Evolutionary conservation across 2,329 filamentous ascomycete species (phyloP).

Genomic region (Cercospora sesami): DNA sequence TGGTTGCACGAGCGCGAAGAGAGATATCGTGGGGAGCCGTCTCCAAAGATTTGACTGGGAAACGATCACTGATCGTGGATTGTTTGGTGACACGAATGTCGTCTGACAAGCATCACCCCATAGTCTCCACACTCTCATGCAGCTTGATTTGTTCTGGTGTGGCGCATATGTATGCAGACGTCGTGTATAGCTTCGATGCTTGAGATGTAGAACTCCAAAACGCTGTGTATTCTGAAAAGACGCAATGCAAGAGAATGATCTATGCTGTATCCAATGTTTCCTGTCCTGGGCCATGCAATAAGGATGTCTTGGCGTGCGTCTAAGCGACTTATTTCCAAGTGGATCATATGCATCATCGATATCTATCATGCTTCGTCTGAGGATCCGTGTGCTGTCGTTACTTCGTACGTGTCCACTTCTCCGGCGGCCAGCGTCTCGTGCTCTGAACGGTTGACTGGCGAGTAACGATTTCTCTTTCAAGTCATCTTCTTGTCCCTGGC

Average conservation of each 20-base stretch:
- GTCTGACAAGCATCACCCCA: background rate
- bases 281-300: background rate
- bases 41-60: background rate
- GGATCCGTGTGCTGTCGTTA: background rate
- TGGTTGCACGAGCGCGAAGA: background rate
- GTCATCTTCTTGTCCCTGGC: background rate
- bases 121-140: background rate
- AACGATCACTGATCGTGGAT: background rate
- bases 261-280: background rate
- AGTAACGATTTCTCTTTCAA: background rate
- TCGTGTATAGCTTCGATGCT: background rate
- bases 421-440: background rate
- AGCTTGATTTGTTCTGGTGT: background rate
- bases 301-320: background rate
- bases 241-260: background rate
- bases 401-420: background rate
- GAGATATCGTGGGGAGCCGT: slow-evolving; percentile 4
- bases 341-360: background rate
- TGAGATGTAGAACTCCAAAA: background rate
- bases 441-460: background rate
- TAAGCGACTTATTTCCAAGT: background rate
- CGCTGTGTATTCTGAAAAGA: background rate
- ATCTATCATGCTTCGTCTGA: background rate
- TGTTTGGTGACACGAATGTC: background rate
- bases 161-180: background rate